Evolutionary conservation across 345 rosid genomes (phyloP), one percentile per base, ranked within the genome.

Genomic region (Eucalyptus viminalis): DNA sequence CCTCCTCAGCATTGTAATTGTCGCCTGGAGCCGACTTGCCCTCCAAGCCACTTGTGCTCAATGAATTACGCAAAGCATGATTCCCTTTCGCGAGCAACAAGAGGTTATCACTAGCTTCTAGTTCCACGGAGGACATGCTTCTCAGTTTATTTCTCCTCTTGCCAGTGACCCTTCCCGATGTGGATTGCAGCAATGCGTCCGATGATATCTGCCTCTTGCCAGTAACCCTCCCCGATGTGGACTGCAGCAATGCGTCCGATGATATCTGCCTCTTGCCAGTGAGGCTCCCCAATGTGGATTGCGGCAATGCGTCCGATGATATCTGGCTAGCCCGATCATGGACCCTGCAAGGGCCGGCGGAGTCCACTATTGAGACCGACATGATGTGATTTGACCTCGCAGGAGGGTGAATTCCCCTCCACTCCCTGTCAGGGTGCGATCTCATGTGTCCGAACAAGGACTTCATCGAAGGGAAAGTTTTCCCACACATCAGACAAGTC

Each of bases 361-460:
- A 76, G 9, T 76, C 85, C 85, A 76, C 14, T 22, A 76, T 22
- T 21, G 85, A 13, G 47, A 40, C 47, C 9, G 15, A 40, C 47
- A 76, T 76, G 85, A 9, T 21, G 85, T 11, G 16, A 27, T 76
- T 76, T 6, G 90, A 89, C 34, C 29, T 87, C 86, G 86, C 90
- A 25, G 95, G 93, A 40, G 91, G 94, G 13, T 90, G 89, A 53
- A 92, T 88, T 13, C 96, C 96, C 89, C 92, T 93, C 95, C 95
- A 93, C 6, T 90, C 87, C 89, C 96, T 91, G 49, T 94, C 92
- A 11, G 95, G 95, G 89, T 95, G 96, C 87, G 90, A 87, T 90
- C 94, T 92, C 96, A 95, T 92, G 91, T 95, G 96, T 16, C 96
- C 95, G 31, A 90, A 93, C 43, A 95, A 86, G 83, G 94, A 92